Evolutionary conservation across 2,329 filamentous ascomycete genomes (phyloP), one percentile per base, ranked within the genome.

Genomic region (Apiospora marii): DNA sequence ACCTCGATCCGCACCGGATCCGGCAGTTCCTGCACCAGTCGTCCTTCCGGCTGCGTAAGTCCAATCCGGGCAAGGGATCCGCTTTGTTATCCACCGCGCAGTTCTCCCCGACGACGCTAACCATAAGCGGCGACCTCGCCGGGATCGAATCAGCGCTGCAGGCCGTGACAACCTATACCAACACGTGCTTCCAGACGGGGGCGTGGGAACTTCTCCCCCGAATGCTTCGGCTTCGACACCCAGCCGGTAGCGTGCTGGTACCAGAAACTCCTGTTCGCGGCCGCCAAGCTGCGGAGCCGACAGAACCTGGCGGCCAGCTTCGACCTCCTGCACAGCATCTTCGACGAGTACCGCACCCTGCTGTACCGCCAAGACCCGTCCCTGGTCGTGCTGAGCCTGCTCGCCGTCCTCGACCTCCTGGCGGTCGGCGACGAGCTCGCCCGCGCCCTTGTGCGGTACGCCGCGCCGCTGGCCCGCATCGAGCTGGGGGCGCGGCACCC

Each of bases 11-110:
- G 13, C 58, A 64, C 13, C 58, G 58, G 34, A 5, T 64, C 22
- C 58, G 58, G 58, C 58, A 64, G 34, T 64, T 64, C 22, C 34
- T 64, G 3, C 58, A 64, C 34, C 58, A 64, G 58, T 64, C 58
- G 19, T 64, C 58, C 19, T 64, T 64, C 14, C 58, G 58, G 4
- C n/a, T 37, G 58, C 58, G 19, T 3, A 64, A 64, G 34, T 64
- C 58, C 22, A 22, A 22, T 1, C 58, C 58, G 34, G 34, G 34
- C 19, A 41, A 14, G 58, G 41, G 22, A 22, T n/a, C 19, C 58
- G 34, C 34, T 8, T 4, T 41, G 19, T 1, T 64, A 22, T 14
- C 34, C 22, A 13, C 34, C 4, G 10, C 58, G 19, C 58, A 24
- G 8, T 30, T 3, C 16, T 41, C 58, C 8, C 58, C 58, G 3